Conservation (phyloP, 1,284 basidiomycete species). For the Boletellus dicymbophilus region DNA sequence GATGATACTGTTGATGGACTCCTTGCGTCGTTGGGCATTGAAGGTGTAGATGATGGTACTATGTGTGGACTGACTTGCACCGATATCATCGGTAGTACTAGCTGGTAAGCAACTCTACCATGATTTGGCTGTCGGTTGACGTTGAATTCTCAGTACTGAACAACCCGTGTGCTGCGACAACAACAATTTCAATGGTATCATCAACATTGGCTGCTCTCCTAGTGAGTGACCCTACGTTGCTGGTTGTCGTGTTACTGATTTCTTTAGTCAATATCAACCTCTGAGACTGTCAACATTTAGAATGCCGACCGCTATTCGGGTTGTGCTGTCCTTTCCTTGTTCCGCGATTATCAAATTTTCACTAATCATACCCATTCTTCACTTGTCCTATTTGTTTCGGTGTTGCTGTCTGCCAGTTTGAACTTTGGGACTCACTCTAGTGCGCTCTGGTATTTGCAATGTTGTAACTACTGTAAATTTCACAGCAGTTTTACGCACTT, state of each 20-base stretch:
- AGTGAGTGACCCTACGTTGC: constrained; percentile 34
- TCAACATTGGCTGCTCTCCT: constrained; percentile 44
- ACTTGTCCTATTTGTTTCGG: not conserved
- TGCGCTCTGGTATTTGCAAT: not conserved
- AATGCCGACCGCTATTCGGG: not conserved
- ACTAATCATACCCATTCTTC: constrained; percentile 17
- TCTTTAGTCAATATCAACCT: constrained; percentile 34
- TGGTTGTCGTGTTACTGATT: not conserved
- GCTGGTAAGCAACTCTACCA: constrained; percentile 34
- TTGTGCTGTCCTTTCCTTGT: constrained; percentile 22
- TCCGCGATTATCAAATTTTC: not conserved
- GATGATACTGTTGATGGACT: not conserved
- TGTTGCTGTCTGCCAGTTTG: not conserved
- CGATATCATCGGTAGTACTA: too few species aligned
- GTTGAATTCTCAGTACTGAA: constrained; percentile 27
- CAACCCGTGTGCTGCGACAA: constrained; percentile 48
- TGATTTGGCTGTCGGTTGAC: not conserved
- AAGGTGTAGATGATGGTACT: not conserved
- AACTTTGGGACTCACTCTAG: not conserved
- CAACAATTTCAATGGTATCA: constrained; percentile 42
- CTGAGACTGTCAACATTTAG: constrained; percentile 31
- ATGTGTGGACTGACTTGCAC: not conserved
- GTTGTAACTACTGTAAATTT: too few species aligned
- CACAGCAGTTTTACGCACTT: too few species aligned
- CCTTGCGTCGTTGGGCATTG: too few species aligned